Evolutionary conservation across 208 protist species (phyloP).

Genomic region (Wallacemonas sp.): DNA sequence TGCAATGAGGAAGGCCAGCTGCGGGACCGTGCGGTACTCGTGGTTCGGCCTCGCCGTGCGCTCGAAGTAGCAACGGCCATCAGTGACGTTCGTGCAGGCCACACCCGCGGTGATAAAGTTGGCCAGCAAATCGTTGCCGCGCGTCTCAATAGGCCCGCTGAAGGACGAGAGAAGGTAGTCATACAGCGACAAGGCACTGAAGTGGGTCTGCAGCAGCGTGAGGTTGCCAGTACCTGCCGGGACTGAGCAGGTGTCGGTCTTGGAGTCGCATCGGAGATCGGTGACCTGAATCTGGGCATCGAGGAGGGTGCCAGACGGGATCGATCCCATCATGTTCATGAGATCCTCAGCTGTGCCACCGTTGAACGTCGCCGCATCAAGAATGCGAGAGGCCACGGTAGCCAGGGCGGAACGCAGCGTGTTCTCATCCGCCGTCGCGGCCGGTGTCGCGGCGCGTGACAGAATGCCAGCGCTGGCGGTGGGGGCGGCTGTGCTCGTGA

Average conservation of each 20-base stretch:
- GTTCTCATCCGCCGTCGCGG: neutral
- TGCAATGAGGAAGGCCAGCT: slow-evolving; percentile 8
- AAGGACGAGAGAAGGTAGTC: slow-evolving; percentile 8
- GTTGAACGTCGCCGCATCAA: neutral
- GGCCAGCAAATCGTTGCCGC: neutral
- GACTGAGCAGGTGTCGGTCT: neutral
- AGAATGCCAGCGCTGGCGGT: neutral
- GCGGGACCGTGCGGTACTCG: neutral
- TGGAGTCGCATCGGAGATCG: slow-evolving; percentile 6
- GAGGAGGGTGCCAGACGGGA: neutral
- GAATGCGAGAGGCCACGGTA: neutral
- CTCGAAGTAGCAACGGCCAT: slow-evolving; percentile 5
- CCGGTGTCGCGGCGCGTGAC: neutral
- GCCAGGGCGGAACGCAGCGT: neutral
- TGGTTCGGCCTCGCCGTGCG: neutral
- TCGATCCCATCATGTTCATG: slow-evolving; percentile 1
- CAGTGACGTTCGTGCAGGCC: neutral
- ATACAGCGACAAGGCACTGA: neutral
- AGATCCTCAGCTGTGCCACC: slow-evolving; percentile 6
- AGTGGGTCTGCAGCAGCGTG: neutral
- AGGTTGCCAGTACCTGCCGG: neutral
- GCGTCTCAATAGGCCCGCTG: neutral
- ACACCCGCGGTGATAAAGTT: neutral
- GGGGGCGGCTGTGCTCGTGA: neutral
- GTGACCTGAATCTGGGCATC: neutral